These are phyloP conservation scores for Tillandsia leiboldiana DNA, from an alignment of 176 grass and related monocot species.

Conservation along the genomic window DNA sequence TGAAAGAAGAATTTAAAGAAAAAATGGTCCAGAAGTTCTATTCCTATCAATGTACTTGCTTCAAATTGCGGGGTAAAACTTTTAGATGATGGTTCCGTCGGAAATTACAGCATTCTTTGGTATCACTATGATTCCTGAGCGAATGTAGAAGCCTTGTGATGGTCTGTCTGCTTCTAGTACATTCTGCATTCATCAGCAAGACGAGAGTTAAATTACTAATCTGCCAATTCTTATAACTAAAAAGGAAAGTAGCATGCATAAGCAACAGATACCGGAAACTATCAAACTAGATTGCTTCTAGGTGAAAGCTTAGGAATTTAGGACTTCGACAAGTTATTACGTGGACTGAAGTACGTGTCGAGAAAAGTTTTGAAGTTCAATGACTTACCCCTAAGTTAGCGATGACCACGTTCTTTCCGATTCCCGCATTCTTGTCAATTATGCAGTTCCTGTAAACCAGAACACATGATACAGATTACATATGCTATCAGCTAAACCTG, in stretches of 20 bases:
- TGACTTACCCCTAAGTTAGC: constrained; percentile 46
- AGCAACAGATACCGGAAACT: too few species aligned
- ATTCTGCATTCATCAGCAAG: neutral
- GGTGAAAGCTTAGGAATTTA: too few species aligned
- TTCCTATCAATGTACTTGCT: neutral
- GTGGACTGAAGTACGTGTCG: too few species aligned
- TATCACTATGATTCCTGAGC: constrained; percentile 6
- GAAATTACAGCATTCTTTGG: constrained; percentile 6
- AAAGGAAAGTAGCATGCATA: too few species aligned
- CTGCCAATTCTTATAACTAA: too few species aligned
- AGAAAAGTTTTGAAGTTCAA: too few species aligned
- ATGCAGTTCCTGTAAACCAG: constrained; percentile 43
- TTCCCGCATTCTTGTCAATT: constrained; percentile 77
- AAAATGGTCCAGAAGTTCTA: neutral
- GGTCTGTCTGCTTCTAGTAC: constrained; percentile 12
- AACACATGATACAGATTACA: too few species aligned
- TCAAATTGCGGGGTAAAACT: neutral
- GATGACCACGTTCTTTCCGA: constrained; percentile 63
- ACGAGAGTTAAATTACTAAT: neutral
- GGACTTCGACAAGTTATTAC: too few species aligned
- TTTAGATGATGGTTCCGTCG: constrained; percentile 5
- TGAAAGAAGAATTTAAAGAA: neutral
- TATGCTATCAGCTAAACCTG: too few species aligned
- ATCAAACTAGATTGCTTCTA: too few species aligned
- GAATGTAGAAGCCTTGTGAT: constrained; percentile 9